Evolutionary conservation across 305 asterid genomes (phyloP).

Genomic region (Striga hermonthica): DNA sequence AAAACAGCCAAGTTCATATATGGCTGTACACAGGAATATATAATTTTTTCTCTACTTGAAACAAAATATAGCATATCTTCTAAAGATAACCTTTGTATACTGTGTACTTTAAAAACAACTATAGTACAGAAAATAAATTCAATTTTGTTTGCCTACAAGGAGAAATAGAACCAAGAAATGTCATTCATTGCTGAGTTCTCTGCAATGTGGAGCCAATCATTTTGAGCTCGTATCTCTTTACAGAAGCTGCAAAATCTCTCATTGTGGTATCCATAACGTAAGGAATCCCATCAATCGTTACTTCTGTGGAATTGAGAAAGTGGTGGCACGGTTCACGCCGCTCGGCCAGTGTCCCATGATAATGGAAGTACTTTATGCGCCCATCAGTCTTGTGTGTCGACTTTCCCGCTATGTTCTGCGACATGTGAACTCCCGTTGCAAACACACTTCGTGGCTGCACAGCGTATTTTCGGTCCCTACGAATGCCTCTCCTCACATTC

Average conservation of each 20-base stretch:
- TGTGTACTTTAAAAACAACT: no score
- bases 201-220: constrained; percentile 60
- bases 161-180: no score
- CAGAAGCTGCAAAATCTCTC: constrained; percentile 60
- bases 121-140: no score
- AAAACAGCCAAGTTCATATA: no score
- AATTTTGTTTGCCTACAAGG: no score
- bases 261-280: constrained; percentile 53
- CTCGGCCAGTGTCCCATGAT: constrained; percentile 69
- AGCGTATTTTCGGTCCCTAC: constrained; percentile 76
- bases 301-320: constrained; percentile 39
- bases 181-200: constrained; percentile 52
- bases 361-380: constrained; percentile 67
- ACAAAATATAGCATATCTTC: no score
- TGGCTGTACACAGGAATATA: no score
- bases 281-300: constrained; percentile 49
- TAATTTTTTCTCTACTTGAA: no score
- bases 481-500: constrained; percentile 56
- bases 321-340: constrained; percentile 66
- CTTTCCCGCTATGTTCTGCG: constrained; percentile 62
- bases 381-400: constrained; percentile 64
- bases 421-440: constrained; percentile 86
- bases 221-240: constrained; percentile 68
- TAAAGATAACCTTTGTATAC: no score
- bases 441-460: constrained; percentile 73